A percentile compares a stretch with the other conserved stretches of the same genome.
These are phyloP conservation scores for Termitomyces sp. DNA, from an alignment of 768 basidiomycete genomes.

Conservation along the genomic window DNA sequence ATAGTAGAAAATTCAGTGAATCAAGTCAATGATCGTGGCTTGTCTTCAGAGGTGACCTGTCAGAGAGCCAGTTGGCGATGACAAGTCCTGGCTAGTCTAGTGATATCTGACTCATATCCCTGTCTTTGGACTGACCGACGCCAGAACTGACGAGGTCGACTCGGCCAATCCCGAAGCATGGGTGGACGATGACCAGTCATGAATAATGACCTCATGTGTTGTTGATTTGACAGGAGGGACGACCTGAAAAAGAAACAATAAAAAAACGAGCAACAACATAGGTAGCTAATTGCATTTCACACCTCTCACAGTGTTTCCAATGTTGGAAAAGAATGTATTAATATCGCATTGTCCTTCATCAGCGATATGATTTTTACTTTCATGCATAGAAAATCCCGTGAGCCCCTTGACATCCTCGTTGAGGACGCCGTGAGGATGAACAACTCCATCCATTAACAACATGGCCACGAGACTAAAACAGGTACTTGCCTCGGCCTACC, in stretches of 20 bases:
- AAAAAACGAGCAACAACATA: background rate
- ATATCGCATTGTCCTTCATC: background rate
- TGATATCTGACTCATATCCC: constrained; percentile 1
- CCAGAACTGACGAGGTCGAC: background rate
- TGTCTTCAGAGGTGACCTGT: background rate
- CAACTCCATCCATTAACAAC: background rate
- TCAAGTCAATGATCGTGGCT: background rate
- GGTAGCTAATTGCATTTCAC: background rate
- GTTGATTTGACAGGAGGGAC: background rate
- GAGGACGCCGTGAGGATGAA: background rate
- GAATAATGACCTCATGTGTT: background rate
- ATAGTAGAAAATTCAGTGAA: background rate
- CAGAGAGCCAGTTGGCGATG: background rate
- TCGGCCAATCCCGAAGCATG: background rate
- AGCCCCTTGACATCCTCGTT: background rate
- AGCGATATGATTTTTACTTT: background rate
- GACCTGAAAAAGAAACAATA: background rate
- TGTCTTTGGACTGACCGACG: background rate
- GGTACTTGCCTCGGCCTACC: background rate
- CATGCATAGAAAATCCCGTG: background rate
- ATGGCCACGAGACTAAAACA: background rate
- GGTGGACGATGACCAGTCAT: background rate
- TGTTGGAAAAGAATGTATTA: background rate
- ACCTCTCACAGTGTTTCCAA: background rate
- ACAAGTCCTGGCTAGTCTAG: background rate